Evolutionary conservation across 257 asterid genomes (phyloP), one percentile per base, ranked within the genome.

Genomic region (Nicotiana noctiflora): DNA sequence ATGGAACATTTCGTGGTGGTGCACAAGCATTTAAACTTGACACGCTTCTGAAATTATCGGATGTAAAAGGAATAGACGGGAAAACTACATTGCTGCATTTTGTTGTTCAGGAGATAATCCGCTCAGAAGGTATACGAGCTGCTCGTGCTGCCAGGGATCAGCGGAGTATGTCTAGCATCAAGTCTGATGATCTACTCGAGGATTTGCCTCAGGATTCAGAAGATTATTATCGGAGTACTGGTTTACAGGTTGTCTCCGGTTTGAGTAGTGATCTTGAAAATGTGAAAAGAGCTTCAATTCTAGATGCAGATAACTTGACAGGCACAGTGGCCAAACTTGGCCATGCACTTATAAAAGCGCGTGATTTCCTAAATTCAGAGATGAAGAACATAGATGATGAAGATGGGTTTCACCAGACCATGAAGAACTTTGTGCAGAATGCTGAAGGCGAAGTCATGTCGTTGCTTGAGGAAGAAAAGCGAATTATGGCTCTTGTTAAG

Each of bases 11-110:
- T 85, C 97, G 94, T 21, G 99, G 99, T 5, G 93, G 98, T 51
- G 99, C 99, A 61, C 96, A 93, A 82, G 99, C 99, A 60, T 95
- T 95, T 82, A 95, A 93, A 77, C 99, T 95, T 18, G 99, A 92
- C 75, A 95, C 99, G 0, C 96, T 95, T 57, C 85, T 95, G 79
- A 95, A 95, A 82, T 82, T 93, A 76, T 80, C 98, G 17, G 99
- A 93, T 21, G 97, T 92, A 17, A 93, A 90, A 92, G 99, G 99
- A 79, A 81, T 93, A 75, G 99, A 95, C 46, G 97, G 98, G 46
- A 92, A 92, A 92, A 95, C 98, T 14, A 92, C 98, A 1, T 86
- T 95, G 17, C 78, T 95, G 67, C 99, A 90, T 87, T 95, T 95
- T 79, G 98, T 95, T 25, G 98, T 93, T 72, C 96, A 86, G 87